Evolutionary conservation across 495 filamentous ascomycete species (phyloP), one percentile per base, ranked within the genome.

Genomic region (Poronia punctata): DNA sequence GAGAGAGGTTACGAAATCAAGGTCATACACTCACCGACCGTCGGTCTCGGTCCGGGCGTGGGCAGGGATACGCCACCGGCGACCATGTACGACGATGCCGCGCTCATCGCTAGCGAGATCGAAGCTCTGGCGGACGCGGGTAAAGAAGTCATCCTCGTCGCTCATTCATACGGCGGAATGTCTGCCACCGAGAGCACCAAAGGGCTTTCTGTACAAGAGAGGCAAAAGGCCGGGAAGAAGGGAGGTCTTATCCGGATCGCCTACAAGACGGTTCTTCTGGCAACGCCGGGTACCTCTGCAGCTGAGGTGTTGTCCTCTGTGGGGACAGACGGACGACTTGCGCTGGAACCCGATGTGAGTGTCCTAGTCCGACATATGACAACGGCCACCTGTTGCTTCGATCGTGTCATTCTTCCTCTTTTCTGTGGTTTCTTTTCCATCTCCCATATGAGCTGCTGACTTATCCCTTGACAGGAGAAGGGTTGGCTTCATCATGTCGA

Each of bases 191-290:
- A 62, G 24, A 49, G 54, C 28, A 49, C 46, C n/a, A 63, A 67
- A 30, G 65, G 64, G 17, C 43, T 72, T 12, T 53, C 58, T 4
- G 66, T 65, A 35, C 33, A 48, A 11, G 66, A 62, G 7, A 54
- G 71, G 26, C 45, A 62, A 18, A 50, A 51, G 15, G 30, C 64
- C 43, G 68, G 66, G 1, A 54, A 64, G 31, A 50, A 56, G 23
- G 59, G 60, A 0, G 65, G 67, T 0, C 53, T 75, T 4, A 36
- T 65, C 2, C 53, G 60, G 23, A 24, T 75, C 18, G 41, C 64
- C 3, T 73, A 70, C 39, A 63, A 65, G 31, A 60, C 53, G 3
- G 38, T 47, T 11, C 17, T 60, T 8, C 29, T 60, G 4, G 28
- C 41, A 5, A n/a, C 35, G 0, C 37, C 54, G 7, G 60, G 60